Percentiles rank a stretch among this genome's conserved stretches.
phyloP scores from a whole-genome alignment of 352 stramenopile species.

The Hyaloperonospora brassicae region DNA sequence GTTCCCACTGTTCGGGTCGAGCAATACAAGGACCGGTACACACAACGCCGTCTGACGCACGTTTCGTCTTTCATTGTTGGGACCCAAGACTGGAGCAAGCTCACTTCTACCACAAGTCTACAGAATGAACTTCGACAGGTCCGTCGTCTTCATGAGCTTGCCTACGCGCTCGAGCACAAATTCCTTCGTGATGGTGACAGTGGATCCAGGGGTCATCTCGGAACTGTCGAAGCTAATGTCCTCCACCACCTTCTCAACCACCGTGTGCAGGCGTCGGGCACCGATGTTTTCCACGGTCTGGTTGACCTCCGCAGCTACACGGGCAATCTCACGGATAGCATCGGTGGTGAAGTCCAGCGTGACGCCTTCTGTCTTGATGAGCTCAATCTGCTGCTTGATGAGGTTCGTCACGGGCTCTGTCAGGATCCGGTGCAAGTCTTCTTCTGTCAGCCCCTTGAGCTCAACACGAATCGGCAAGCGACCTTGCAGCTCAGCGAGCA shows the following conservation, averaged over 20 bases:
- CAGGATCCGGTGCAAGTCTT: slow-evolving; percentile 98
- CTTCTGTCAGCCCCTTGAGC: slow-evolving; percentile 96
- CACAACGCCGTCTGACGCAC: slow-evolving; percentile 1
- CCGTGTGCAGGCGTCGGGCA: slow-evolving; percentile 94
- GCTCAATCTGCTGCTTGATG: slow-evolving; percentile 95
- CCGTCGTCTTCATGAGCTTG: slow-evolving; percentile 91
- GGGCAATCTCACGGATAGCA: slow-evolving; percentile 95
- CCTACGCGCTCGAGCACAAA: slow-evolving; percentile 91
- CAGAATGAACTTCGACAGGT: slow-evolving; percentile 98
- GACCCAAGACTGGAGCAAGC: slow-evolving; percentile 7
- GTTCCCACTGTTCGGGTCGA: not conserved
- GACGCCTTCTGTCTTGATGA: slow-evolving; percentile 96
- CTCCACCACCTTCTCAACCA: slow-evolving; percentile 98
- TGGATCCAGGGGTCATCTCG: slow-evolving; percentile 77
- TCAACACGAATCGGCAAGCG: slow-evolving; percentile 98
- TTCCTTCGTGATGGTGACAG: slow-evolving; percentile 90
- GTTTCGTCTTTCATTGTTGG: slow-evolving; percentile 17
- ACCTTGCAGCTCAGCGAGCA: slow-evolving; percentile 97
- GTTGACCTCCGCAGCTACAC: slow-evolving; percentile 92
- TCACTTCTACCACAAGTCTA: slow-evolving; percentile 44
- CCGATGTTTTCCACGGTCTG: slow-evolving; percentile 98
- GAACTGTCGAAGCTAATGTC: slow-evolving; percentile 97
- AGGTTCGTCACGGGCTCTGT: slow-evolving; percentile 99
- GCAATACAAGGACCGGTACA: not conserved
- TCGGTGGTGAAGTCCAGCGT: slow-evolving; percentile 94